Base-by-base conservation (phyloP, 371 early-diverging fungal species). In the Mortierella sp. region DNA sequence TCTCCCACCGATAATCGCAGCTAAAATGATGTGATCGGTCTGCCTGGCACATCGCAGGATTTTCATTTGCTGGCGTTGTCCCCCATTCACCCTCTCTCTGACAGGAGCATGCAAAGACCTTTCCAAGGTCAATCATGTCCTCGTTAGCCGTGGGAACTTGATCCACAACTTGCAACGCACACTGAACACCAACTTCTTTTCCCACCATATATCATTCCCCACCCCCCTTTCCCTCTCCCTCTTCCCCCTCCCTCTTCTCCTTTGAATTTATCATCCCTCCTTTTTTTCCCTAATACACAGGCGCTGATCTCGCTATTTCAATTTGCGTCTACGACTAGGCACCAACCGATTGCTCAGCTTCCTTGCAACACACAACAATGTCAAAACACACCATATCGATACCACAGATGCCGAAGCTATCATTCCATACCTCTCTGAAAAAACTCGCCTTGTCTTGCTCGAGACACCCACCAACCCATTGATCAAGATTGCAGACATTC, bases 381-480 rank as follows among this genome's bases (percentile, higher is more conserved):
- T 94, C 63, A 89, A 85, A 49, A 93, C 93, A 16, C 93, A 94
- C 64, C 94, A 93, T 69, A 86, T 94, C 48, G 93, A 96, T 64
- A 93, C 94, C 3, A 94, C 94, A 6, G 76, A 84, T 59, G 68
- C 88, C 21, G 85, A 85, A 16, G 61, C 87, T 24, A 86, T 94
- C 54, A 64, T 80, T 27, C 83, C 87, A 21, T 82, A 82, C 54
- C 82, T 96, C 47, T 84, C 86, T 31, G 83, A 91, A n/a, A 92
- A 91, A 72, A 96, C 97, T 1, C 84, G 90, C 0, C 69, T 90
- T 31, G 89, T 97, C 28, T 70, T 94, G 24, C 86, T 96, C 21
- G 96, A 96, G 71, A 90, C 95, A 2, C 96, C 96, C 5, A 94
- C 96, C 34, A 96, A 96, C 81, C 96, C 96, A 6, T 68, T 93